Evolutionary conservation across 2,329 filamentous ascomycete species (phyloP), one percentile per base, ranked within the genome.

Genomic region (Fusarium stilboides): DNA sequence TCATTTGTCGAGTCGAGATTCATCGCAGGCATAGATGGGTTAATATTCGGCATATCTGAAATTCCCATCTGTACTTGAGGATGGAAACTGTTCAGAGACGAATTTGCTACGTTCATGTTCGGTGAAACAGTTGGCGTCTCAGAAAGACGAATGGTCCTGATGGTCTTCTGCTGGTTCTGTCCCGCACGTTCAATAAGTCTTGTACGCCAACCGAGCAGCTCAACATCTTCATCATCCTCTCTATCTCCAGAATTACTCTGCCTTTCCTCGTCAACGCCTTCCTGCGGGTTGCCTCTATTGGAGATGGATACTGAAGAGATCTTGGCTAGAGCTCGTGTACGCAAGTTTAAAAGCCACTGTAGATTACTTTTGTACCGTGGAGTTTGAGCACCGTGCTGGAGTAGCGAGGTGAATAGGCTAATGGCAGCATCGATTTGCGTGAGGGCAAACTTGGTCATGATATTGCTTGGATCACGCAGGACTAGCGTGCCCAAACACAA

Each of bases 111-210:
- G 33, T 51, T 28, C n/a, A 49, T 36, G 8, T 34, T 42, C 28
- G 42, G 45, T 17, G 55, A 58, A 17, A 40, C 55, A 4, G 45
- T 52, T 9, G 55, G 53, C 5, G 55, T 58, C 55, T 58, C 45
- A 17, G 39, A 34, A 43, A 58, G 55, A 9, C 37, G 46, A 44
- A 58, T 58, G n/a, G 55, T 58, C 28, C 55, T 51, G 9, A 52
- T 45, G 15, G 45, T 58, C 10, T 58, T 58, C 34, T 51, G 45
- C 15, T 37, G 46, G 20, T 46, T 37, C 34, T 58, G 37, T 6
- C 55, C 55, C 17, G 46, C 46, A 19, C 55, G 55, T 14, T 58
- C 55, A 36, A 58, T 58, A 17, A 58, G 55, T 14, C 55, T 43
- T 2, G 55, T 58, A 8, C 55, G 36, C 55, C 55, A 58, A 22